Evolutionary conservation across 768 basidiomycete species (phyloP).

Genomic region (Collybia sp.): DNA sequence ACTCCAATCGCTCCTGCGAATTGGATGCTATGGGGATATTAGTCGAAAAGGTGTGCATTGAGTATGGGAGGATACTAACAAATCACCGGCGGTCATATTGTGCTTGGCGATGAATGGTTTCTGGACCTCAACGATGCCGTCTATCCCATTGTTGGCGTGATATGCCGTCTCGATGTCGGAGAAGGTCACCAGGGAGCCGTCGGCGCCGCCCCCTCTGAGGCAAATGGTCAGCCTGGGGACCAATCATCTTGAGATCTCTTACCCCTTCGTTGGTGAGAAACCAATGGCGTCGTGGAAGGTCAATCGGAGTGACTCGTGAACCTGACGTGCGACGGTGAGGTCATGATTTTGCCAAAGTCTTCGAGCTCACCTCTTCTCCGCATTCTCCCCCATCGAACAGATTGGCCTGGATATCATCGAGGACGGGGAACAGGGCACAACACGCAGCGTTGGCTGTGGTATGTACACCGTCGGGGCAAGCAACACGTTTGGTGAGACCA

Average conservation of each 20-base stretch:
- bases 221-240: not conserved
- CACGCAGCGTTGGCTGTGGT: constrained; percentile 7
- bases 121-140: not conserved
- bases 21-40: constrained; percentile 27
- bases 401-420: not conserved
- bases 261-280: not conserved
- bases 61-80: not conserved
- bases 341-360: not conserved
- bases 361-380: not conserved
- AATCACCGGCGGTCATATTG: not conserved
- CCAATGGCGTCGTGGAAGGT: not conserved
- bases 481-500: constrained; percentile 8
- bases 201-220: not conserved
- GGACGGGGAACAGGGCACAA: not conserved
- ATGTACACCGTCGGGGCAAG: constrained; percentile 9
- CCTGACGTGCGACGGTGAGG: not conserved
- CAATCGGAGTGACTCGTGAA: not conserved
- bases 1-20: constrained; percentile 42
- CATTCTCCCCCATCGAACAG: not conserved
- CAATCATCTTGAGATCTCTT: not conserved
- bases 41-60: not conserved
- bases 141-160: not conserved
- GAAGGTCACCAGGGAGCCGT: not conserved
- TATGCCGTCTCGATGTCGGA: not conserved
- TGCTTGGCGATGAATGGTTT: not conserved